These are phyloP conservation scores for Kwoniella sp. DNA, from an alignment of 768 basidiomycete species.

Conservation along the genomic window DNA sequence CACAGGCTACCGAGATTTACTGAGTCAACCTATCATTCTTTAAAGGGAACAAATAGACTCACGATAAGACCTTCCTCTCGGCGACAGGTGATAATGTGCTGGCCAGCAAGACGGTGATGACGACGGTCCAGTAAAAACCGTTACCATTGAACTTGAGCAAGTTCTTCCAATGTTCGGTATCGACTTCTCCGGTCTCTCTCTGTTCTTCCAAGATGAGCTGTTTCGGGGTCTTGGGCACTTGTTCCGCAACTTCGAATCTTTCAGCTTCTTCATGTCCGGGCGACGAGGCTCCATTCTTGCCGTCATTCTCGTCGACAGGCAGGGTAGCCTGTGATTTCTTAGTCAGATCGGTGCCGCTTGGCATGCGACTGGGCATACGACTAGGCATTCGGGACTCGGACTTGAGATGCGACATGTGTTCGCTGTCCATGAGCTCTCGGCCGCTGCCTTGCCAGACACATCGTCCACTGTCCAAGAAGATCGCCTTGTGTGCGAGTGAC, in stretches of 20 bases:
- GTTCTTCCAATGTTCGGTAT: slow-evolving; percentile 33
- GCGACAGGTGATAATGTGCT: slow-evolving; percentile 24
- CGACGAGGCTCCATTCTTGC: no score
- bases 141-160: slow-evolving; percentile 31
- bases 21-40: slow-evolving; percentile 5
- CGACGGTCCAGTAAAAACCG: slow-evolving; percentile 27
- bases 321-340: background rate
- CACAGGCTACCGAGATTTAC: slow-evolving; percentile 25
- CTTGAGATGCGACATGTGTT: slow-evolving; percentile 40
- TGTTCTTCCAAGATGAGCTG: slow-evolving; percentile 43
- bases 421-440: slow-evolving; percentile 26
- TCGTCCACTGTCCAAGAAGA: slow-evolving; percentile 44
- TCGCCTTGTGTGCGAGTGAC: slow-evolving; percentile 46
- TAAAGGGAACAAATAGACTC: slow-evolving; percentile 13
- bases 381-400: slow-evolving; percentile 12
- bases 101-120: slow-evolving; percentile 17
- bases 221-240: slow-evolving; percentile 32
- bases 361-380: slow-evolving; percentile 3
- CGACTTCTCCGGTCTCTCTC: slow-evolving; percentile 26
- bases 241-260: slow-evolving; percentile 29
- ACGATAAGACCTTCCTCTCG: slow-evolving; percentile 34
- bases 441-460: slow-evolving; percentile 35
- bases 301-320: background rate
- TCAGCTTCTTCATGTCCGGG: slow-evolving; percentile 4
- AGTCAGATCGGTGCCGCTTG: background rate